Evolutionary conservation across 768 basidiomycete species (phyloP), one percentile per base, ranked within the genome.

Genomic region (Leucosporidium scottii): DNA sequence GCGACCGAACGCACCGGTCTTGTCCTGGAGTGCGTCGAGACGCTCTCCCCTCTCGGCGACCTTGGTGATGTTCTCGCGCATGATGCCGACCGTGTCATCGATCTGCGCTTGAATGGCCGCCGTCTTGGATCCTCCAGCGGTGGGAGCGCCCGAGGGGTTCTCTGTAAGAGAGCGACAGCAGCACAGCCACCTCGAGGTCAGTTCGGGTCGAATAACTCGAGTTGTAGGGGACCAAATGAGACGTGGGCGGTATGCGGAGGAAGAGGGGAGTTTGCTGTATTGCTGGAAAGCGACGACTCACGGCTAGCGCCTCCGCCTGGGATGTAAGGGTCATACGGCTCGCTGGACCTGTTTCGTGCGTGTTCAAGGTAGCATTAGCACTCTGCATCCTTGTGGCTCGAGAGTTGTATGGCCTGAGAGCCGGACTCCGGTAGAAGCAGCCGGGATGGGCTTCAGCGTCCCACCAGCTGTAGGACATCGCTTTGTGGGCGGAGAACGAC

Each of bases 261-360:
- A 17, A 44, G 39, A 44, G 39, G 39, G 39, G 13, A 44, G 3
- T 17, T 6, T 44, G 10, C 10, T 44, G 39, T 2, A 8, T 6
- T 3, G 13, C 8, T 15, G 15, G 15, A 10, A 8, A 44, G 7
- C 2, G 13, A 2, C 39, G 15, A 44, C 39, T 44, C 13, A 44
- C 39, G 39, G 15, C 10, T 12, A 44, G 10, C 15, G 13, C 39
- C 39, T 44, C 89, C 88, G 78, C 84, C 85, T 72, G 93, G 93
- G 70, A 97, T 84, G 81, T 99, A 98, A 73, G 94, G 94, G 84
- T 98, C 94, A 81, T 97, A 97, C 77, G 92, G 93, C 82, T 94
- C 91, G 78, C 92, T 39, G 39, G 39, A 44, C 39, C 39, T 44
- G 39, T 44, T 36, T 15, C 57, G 36, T 59, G 36, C 21, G 54